phyloP scores from a whole-genome alignment of 106 monocot species.

The Posidonia australis region DNA sequence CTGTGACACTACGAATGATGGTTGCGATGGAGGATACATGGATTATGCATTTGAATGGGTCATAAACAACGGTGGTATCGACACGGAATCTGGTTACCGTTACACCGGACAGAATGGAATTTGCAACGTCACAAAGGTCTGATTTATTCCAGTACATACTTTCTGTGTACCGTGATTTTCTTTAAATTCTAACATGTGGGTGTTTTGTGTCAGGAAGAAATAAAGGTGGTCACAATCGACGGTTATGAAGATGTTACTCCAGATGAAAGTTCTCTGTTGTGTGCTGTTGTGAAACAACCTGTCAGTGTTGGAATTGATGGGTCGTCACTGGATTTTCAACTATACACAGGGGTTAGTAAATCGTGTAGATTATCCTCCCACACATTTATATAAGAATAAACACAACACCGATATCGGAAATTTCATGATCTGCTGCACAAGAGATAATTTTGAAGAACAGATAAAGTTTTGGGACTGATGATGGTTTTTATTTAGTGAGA shows the following conservation, averaged over 20 bases:
- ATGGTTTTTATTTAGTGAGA: too few species aligned
- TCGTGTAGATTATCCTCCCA: too few species aligned
- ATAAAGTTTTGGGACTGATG: too few species aligned
- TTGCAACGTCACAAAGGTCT: not conserved
- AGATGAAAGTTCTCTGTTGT: not conserved
- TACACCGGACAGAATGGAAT: conserved; percentile 3
- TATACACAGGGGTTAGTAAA: not conserved
- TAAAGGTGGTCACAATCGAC: not conserved
- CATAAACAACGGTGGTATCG: conserved; percentile 47
- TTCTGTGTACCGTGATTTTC: too few species aligned
- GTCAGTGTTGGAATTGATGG: not conserved
- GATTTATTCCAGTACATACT: not conserved
- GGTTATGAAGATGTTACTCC: not conserved
- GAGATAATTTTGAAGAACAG: too few species aligned
- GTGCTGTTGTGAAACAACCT: not conserved
- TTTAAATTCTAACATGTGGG: not conserved
- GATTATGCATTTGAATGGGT: conserved; percentile 68
- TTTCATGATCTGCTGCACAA: too few species aligned
- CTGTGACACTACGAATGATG: conserved; percentile 49
- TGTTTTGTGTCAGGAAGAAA: not conserved
- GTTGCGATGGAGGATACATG: conserved; percentile 68
- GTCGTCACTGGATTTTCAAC: not conserved
- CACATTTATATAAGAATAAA: too few species aligned
- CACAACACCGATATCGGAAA: too few species aligned
- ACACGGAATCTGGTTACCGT: conserved; percentile 46